Evolutionary conservation across 2,329 filamentous ascomycete species (phyloP), one percentile per base, ranked within the genome.

Genomic region (Aspergillus novoparasiticus): DNA sequence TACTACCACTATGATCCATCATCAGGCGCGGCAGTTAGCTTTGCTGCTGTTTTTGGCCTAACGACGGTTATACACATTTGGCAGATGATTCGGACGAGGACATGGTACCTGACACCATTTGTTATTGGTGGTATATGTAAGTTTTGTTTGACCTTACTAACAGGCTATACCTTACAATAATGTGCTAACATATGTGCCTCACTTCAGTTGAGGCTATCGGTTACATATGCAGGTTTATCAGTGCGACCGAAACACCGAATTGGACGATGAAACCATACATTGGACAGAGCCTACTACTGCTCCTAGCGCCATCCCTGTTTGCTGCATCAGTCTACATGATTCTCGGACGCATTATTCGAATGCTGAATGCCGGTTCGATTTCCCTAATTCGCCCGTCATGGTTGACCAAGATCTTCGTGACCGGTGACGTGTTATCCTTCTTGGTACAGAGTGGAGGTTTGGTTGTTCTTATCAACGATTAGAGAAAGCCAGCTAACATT

Each of bases 281-380:
- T 10, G 51, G 51, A 16, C 51, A 54, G 32, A 54, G 51, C 16
- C 51, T 54, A 21, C 30, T 54, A 6, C 28, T 83, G 46, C 75
- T 84, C 5, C 75, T 84, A 30, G 81, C 79, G 1, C 83, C 82
- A 1, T 79, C 80, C 2, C 79, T 84, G 51, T 79, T 83, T 63
- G 82, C 82, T 21, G 83, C 83, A n/a, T 78, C 79, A 1, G 81
- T 83, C 66, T 84, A 85, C 67, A 84, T 83, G 72, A 74, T 77
- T n/a, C 78, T 84, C 55, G 79, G 78, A 43, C 79, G 82, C 12
- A 75, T 84, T 43, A 78, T 84, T 16, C 72, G 75, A 19, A 66
- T 77, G 41, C 71, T 79, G 3, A 71, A 80, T 10, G 78, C 73
- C 48, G 82, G 82, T 60, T 72, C 77, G 16, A 73, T 75, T 2